These are phyloP conservation scores for Verticillium longisporum DNA, from an alignment of 2,329 filamentous ascomycete species.

Conservation along the genomic window DNA sequence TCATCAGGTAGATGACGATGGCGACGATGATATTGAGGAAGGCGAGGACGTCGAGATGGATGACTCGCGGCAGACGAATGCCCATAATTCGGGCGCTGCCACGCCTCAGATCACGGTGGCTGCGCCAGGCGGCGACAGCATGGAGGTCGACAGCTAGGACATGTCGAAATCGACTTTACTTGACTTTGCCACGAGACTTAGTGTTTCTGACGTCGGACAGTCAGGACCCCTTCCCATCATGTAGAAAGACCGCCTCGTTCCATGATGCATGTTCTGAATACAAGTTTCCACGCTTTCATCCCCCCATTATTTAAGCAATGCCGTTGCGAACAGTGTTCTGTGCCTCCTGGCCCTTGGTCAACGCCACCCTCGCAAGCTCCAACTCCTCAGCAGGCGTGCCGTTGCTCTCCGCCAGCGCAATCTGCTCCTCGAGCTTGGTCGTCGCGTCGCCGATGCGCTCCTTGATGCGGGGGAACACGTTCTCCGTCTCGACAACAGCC, in stretches of 20 bases:
- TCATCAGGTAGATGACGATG: conserved; percentile 16
- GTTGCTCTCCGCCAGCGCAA: conserved; percentile 56
- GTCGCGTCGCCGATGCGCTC: conserved; percentile 66
- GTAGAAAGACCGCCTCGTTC: neutral
- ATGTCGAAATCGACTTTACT: too few species aligned
- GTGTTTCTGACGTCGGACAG: neutral
- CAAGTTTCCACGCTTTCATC: neutral
- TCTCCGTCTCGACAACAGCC: conserved; percentile 82
- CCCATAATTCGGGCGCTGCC: conserved; percentile 28
- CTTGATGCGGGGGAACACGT: conserved; percentile 67
- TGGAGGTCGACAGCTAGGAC: conserved; percentile 52
- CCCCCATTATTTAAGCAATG: neutral
- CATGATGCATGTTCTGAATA: neutral
- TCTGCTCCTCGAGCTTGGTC: conserved; percentile 65
- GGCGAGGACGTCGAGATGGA: conserved; percentile 55
- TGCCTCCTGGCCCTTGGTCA: conserved; percentile 41
- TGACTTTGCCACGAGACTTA: neutral
- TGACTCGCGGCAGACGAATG: conserved; percentile 30
- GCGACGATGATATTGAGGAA: conserved; percentile 28
- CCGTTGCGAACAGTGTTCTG: neutral
- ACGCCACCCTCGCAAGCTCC: conserved; percentile 45
- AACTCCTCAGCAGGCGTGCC: conserved; percentile 42
- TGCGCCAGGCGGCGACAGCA: conserved; percentile 46
- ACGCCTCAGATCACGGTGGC: conserved; percentile 44
- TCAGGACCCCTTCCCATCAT: neutral